Conservation (phyloP, 2,329 filamentous ascomycete species). For the Ascochyta clinopodiicola region DNA sequence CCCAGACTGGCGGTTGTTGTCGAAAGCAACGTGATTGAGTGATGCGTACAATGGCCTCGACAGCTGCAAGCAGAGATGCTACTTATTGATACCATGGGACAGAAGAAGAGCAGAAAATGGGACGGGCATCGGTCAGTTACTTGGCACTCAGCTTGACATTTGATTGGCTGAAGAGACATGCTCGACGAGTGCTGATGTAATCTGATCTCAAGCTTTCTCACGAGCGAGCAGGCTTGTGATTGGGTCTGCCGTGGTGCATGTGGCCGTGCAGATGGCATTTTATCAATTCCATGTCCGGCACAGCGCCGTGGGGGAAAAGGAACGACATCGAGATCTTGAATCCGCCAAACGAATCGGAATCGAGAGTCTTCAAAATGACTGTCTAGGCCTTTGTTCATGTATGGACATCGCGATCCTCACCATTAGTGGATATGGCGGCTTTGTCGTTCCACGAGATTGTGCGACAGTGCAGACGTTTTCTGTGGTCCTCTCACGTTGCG, state of each 20-base stretch:
- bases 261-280: not conserved
- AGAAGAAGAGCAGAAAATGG: too few species aligned
- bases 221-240: too few species aligned
- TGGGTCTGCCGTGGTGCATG: too few species aligned
- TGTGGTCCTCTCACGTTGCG: not conserved
- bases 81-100: too few species aligned
- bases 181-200: too few species aligned
- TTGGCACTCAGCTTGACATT: too few species aligned
- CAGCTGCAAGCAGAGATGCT: too few species aligned
- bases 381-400: not conserved
- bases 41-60: not conserved
- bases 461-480: not conserved
- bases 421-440: constrained; percentile 11
- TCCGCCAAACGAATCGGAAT: not conserved
- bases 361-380: not conserved
- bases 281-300: not conserved
- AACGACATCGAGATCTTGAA: not conserved
- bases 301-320: not conserved
- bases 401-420: constrained; percentile 9
- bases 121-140: too few species aligned
- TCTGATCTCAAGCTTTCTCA: too few species aligned
- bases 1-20: not conserved
- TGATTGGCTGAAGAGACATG: too few species aligned
- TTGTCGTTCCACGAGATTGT: not conserved
- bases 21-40: not conserved